Percentiles rank a stretch among this genome's conserved stretches.
phyloP scores from a whole-genome alignment of 768 basidiomycete genomes.

The Naematelia encephala region DNA sequence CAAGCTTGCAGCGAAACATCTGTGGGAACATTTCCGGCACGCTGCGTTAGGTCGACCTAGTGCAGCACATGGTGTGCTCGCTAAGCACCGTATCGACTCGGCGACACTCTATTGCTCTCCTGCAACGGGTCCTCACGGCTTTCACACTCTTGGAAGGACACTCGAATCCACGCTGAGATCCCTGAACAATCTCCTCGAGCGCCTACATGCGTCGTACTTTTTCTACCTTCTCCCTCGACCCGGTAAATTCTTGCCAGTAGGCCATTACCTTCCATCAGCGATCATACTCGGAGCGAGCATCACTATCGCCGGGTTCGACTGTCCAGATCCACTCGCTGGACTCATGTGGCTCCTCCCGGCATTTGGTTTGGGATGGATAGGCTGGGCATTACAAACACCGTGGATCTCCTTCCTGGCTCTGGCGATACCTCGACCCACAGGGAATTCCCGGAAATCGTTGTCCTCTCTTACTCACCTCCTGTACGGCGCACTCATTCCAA shows the following conservation, averaged over 20 bases:
- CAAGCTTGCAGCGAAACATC: conserved; percentile 59
- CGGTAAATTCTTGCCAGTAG: conserved; percentile 77
- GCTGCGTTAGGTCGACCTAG: conserved; percentile 76
- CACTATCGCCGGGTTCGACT: conserved; percentile 73
- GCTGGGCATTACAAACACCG: conserved; percentile 52
- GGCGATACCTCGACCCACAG: conserved; percentile 16
- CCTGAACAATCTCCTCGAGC: conserved; percentile 88
- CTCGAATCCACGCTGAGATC: conserved; percentile 85
- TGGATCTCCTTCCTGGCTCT: conserved; percentile 9
- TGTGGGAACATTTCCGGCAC: conserved; percentile 67
- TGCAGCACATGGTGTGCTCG: conserved; percentile 85
- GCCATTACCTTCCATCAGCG: conserved; percentile 81
- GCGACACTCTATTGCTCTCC: conserved; percentile 86
- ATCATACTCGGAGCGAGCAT: conserved; percentile 78
- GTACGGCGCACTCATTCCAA: conserved; percentile 79
- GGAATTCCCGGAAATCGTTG: conserved; percentile 1
- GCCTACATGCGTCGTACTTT: conserved; percentile 96
- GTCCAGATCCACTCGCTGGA: conserved; percentile 59
- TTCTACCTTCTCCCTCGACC: conserved; percentile 77
- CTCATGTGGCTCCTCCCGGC: conserved; percentile 54
- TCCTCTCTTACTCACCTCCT: conserved; percentile 69
- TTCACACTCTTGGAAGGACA: conserved; percentile 84
- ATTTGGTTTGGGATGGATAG: conserved; percentile 13
- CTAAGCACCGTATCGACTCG: conserved; percentile 91
- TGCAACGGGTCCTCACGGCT: conserved; percentile 88